phyloP scores from a whole-genome alignment of 1,284 basidiomycete species.

The Pseudozyma hubeiensis region DNA sequence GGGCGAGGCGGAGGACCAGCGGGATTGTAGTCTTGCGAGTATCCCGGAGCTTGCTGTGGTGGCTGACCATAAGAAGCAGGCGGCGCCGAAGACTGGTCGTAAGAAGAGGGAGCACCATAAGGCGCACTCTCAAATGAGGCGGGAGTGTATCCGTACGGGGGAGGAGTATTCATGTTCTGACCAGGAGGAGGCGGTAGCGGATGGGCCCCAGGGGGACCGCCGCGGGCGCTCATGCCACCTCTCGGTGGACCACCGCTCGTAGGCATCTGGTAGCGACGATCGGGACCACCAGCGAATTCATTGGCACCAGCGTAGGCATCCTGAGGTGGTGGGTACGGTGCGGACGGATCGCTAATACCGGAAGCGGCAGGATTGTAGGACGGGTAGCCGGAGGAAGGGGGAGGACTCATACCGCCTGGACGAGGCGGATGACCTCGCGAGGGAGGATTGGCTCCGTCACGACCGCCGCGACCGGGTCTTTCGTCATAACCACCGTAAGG shows the following conservation, averaged over 20 bases:
- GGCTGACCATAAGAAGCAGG: constrained; percentile 23
- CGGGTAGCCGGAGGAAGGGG: constrained; percentile 24
- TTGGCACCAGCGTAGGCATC: constrained; percentile 25
- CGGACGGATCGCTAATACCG: constrained; percentile 17
- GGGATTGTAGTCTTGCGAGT: constrained; percentile 23
- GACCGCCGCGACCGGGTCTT: constrained; percentile 52
- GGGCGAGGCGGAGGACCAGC: constrained; percentile 7
- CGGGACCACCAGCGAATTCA: constrained; percentile 41
- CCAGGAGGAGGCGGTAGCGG: constrained; percentile 25
- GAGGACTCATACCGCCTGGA: constrained; percentile 36
- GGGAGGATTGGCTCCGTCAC: constrained; percentile 36
- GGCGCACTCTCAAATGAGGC: constrained; percentile 23
- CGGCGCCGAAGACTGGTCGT: constrained; percentile 14
- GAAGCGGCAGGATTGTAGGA: constrained; percentile 33
- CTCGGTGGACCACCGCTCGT: constrained; percentile 32
- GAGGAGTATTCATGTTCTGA: constrained; percentile 17
- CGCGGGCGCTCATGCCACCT: constrained; percentile 36
- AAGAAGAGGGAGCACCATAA: constrained; percentile 20
- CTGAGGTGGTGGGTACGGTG: constrained; percentile 21
- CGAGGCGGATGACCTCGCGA: constrained; percentile 29
- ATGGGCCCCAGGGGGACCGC: constrained; percentile 16
- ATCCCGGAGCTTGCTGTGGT: constrained; percentile 16
- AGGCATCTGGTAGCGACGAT: constrained; percentile 35
- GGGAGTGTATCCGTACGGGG: constrained; percentile 31
- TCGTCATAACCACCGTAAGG: constrained; percentile 82